Base-by-base conservation (phyloP, 352 stramenopile species). In the Globisporangium solare region DNA sequence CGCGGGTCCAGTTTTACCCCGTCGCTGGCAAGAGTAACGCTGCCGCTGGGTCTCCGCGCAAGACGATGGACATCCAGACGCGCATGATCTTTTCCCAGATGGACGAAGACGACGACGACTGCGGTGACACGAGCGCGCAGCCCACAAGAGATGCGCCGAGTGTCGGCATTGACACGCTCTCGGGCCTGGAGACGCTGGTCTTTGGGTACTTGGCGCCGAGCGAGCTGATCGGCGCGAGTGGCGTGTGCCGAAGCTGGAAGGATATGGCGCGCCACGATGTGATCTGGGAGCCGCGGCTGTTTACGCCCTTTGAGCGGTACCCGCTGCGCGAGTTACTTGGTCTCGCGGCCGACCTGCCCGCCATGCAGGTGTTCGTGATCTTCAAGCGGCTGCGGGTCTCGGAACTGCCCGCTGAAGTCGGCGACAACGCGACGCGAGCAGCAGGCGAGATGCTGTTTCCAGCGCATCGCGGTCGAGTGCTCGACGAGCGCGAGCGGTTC, bases 311-410 rank as follows among this genome's bases (percentile, higher is more conserved):
- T 22, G 81, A 92, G 46, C 64, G 60, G 18, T 90, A 92, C 59
- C 75, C 77, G n/a, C 60, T 92, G 47, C 81, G 81, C 0, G 41
- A 58, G 18, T 61, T 93, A 12, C 55, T 93, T 0, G 78, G 81
- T 0, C 61, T 88, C 20, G 35, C 51, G 7, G 43, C n/a, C 11
- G 51, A 64, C 1, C 55, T 92, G 7, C 79, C 83, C 22, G 81
- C 81, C 8, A 86, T 90, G 22, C 68, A 90, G 52, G 77, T 92
- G 45, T 89, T 77, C 48, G 90, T 86, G 66, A 67, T 92, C 21
- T 93, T 80, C 65, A 64, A 71, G 21, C 74, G 73, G 47, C 45
- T 91, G 22, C 71, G 63, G 31, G 40, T 83, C 42, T 54, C 56
- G 14, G 65, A 79, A 45, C 20, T 60, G 27, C 60, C 71, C 20